Percentiles rank a stretch among this genome's conserved stretches.
phyloP scores from a whole-genome alignment of 2,329 filamentous ascomycete genomes.

The Penicillium hordei region DNA sequence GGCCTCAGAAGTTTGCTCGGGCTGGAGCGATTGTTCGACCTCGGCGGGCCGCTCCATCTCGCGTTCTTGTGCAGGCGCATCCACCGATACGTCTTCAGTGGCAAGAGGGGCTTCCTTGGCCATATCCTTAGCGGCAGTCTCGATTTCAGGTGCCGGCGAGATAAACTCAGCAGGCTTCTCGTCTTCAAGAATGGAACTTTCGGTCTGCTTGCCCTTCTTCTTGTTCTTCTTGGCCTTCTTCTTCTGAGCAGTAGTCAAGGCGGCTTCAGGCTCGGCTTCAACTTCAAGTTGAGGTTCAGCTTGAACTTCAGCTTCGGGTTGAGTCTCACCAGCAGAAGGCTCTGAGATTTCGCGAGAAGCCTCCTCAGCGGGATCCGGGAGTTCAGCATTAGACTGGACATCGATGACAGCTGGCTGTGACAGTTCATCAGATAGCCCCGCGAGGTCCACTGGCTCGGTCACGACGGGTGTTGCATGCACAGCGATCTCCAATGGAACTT shows the following conservation, averaged over 20 bases:
- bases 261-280: conserved; percentile 16
- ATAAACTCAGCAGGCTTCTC: conserved; percentile 11
- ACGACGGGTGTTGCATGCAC: neutral
- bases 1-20: neutral
- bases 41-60: conserved; percentile 1
- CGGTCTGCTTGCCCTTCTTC: conserved; percentile 24
- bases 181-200: conserved; percentile 14
- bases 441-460: neutral
- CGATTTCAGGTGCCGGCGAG: neutral
- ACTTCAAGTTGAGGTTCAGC: neutral
- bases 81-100: neutral
- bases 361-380: neutral
- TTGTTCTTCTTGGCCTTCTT: conserved; percentile 43
- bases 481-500: neutral
- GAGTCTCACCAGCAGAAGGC: neutral
- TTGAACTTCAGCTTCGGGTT: neutral
- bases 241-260: conserved; percentile 24
- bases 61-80: neutral
- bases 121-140: neutral
- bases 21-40: neutral
- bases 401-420: neutral
- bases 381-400: neutral
- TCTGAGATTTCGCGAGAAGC: neutral
- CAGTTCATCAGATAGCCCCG: neutral
- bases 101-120: neutral